Evolutionary conservation across 129 eudicot genomes (phyloP), one percentile per base, ranked within the genome.

Genomic region (Rutidosis leptorrhynchoides): DNA sequence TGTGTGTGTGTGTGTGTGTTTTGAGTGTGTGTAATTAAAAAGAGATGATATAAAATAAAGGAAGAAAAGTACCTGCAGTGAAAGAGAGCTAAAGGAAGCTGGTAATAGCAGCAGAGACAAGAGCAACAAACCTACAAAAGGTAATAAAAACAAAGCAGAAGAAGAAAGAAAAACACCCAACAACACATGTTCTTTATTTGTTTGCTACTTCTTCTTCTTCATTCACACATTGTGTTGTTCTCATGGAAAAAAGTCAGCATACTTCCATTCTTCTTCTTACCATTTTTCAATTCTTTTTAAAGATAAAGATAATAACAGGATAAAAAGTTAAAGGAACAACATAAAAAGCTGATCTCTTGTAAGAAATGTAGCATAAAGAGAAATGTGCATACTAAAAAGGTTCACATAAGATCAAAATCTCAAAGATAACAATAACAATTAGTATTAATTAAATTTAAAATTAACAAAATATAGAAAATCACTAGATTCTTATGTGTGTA

Each of bases 111-210:
- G 54, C 72, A 83, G 81, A 80, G 62, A 77, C 77, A 56, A 77
- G 79, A 80, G 75, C 71, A 78, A 78, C 72, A 70, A 77, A 73
- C 80, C 84, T 74, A 79, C 82, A 72, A 75, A 81, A 29, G 76
- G 59, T 61, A 84, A 77, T 77, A 74, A 74, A 78, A 81, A 77
- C 81, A 78, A 74, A 80, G 74, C 40, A 69, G 73, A 65, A 84
- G 72, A 70, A 66, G 73, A 74, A 72, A 66, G 71, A 26, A 55
- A 70, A 69, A 48, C 69, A 52, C 56, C 66, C 67, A n/a, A n/a
- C 64, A 69, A 58, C 70, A 70, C 74, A 67, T 76, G 72, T 74
- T 33, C 78, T 68, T 75, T 37, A 24, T 69, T 8, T 64, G 28
- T 20, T 16, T 51, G 46, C 46, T 12, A 40, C 69, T 55, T 40